phyloP scores from a whole-genome alignment of 495 filamentous ascomycete genomes.

The Penicillium longicatenatum region DNA sequence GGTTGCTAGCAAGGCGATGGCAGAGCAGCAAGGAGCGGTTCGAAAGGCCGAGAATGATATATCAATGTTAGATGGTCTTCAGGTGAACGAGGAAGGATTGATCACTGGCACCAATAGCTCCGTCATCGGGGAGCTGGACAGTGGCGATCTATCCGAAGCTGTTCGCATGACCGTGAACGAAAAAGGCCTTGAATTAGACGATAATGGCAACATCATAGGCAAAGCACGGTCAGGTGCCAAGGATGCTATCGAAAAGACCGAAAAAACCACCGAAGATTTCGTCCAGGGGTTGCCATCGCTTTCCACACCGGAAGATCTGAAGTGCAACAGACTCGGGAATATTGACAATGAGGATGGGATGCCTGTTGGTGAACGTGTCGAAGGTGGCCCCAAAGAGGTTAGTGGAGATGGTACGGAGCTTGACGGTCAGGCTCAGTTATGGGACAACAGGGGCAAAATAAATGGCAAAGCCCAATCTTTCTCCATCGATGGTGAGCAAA shows the following conservation, averaged over 20 bases:
- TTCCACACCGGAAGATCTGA: neutral
- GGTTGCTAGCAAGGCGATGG: neutral
- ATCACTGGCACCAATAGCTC: neutral
- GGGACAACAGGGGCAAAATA: neutral
- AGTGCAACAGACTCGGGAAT: slow-evolving; percentile 46
- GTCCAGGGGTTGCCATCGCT: neutral
- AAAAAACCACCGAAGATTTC: slow-evolving; percentile 22
- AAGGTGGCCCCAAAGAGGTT: slow-evolving; percentile 17
- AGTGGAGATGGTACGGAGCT: slow-evolving; percentile 34
- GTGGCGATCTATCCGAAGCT: neutral
- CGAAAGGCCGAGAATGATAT: neutral
- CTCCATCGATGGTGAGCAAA: slow-evolving; percentile 24
- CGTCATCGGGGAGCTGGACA: slow-evolving; percentile 1
- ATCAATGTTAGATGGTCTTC: neutral
- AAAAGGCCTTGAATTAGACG: neutral
- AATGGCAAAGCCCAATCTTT: neutral
- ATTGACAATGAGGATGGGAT: slow-evolving; percentile 35
- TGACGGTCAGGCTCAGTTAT: neutral
- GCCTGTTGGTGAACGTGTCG: neutral
- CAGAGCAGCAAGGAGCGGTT: neutral
- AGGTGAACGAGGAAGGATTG: neutral
- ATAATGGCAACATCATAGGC: slow-evolving; percentile 1
- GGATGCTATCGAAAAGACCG: neutral
- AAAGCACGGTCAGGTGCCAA: neutral
- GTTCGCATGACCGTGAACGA: neutral